Conservation (phyloP, 305 asterid genomes). For the Ilex paraguariensis region DNA sequence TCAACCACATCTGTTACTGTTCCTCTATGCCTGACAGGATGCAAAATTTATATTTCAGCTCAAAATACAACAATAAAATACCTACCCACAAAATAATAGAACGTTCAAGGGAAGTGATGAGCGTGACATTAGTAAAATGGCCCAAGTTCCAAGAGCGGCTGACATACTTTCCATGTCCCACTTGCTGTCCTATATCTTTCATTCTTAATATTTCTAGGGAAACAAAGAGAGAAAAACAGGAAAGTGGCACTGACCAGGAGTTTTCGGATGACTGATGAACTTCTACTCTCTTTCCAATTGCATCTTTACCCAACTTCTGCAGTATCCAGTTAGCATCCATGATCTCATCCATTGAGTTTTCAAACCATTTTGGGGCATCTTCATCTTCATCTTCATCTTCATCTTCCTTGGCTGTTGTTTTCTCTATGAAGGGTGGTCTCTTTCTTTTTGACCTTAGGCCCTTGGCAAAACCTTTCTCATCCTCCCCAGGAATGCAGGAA, state of each 20-base stretch:
- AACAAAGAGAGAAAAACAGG: slow-evolving; percentile 1
- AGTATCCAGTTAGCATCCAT: slow-evolving; percentile 90
- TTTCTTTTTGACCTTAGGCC: slow-evolving; percentile 87
- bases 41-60: neutral
- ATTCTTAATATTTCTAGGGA: too few relatives aligned
- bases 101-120: neutral
- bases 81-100: neutral
- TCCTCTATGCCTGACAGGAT: slow-evolving; percentile 37
- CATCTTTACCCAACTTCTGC: slow-evolving; percentile 93
- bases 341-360: slow-evolving; percentile 55
- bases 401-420: slow-evolving; percentile 29
- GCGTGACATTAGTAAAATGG: too few relatives aligned
- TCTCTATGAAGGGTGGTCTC: slow-evolving; percentile 41
- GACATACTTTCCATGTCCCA: too few relatives aligned
- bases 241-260: slow-evolving; percentile 55
- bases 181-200: too few relatives aligned
- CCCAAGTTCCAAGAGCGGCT: too few relatives aligned
- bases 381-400: slow-evolving; percentile 57
- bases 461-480: slow-evolving; percentile 57
- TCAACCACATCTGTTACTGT: slow-evolving; percentile 66
- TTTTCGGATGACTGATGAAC: slow-evolving; percentile 74
- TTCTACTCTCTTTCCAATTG: slow-evolving; percentile 93
- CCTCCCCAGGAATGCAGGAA: slow-evolving; percentile 46
- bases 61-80: neutral
- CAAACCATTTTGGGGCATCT: slow-evolving; percentile 41